Evolutionary conservation across 176 grass and related monocot genomes (phyloP).

Genomic region (Juncus inflexus): DNA sequence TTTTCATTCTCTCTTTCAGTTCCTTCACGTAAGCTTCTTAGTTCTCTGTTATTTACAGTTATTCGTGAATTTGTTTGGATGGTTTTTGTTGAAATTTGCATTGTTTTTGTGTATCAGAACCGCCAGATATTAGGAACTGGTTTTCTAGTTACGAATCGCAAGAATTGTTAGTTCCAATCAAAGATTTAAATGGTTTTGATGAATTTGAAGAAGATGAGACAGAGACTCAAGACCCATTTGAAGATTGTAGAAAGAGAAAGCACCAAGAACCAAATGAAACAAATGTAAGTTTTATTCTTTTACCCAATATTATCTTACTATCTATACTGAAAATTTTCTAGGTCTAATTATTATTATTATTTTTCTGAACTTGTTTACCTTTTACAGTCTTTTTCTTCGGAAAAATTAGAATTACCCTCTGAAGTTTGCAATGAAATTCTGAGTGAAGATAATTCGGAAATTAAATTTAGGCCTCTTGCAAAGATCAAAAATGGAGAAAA

Average conservation of each 20-base stretch:
- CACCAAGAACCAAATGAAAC: neutral
- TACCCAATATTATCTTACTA: neutral
- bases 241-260: conserved; percentile 28
- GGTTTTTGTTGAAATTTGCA: neutral
- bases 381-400: conserved; percentile 17
- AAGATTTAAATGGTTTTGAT: conserved; percentile 19
- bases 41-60: neutral
- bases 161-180: conserved; percentile 30
- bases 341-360: neutral
- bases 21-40: neutral
- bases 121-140: conserved; percentile 79
- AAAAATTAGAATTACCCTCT: conserved; percentile 19
- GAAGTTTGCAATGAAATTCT: neutral
- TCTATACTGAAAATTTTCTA: neutral
- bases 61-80: neutral
- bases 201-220: neutral
- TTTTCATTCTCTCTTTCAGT: conserved; percentile 30
- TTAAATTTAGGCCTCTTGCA: neutral
- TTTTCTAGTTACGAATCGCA: conserved; percentile 68
- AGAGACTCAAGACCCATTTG: conserved; percentile 51
- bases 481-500: conserved; percentile 7
- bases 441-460: neutral
- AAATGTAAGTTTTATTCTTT: conserved; percentile 22
- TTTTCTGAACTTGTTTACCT: neutral
- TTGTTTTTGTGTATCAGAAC: conserved; percentile 44